phyloP scores from a whole-genome alignment of 257 asterid species.

The Scutellaria galericulata region DNA sequence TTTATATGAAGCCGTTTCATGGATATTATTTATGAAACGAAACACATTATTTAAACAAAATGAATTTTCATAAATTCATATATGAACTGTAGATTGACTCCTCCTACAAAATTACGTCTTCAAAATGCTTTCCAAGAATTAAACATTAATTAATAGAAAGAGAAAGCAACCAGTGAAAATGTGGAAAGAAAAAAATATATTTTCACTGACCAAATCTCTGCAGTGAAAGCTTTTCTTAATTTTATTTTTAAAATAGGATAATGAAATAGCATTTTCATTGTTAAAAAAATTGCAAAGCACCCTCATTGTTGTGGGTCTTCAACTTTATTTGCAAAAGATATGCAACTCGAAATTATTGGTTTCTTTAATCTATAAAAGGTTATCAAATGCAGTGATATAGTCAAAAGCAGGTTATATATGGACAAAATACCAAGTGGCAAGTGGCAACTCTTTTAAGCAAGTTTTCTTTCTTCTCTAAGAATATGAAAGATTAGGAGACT shows the following conservation, averaged over 20 bases:
- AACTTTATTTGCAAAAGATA: slow-evolving; percentile 47
- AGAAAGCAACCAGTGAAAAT: too few species aligned
- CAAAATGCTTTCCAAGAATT: too few species aligned
- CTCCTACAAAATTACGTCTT: too few species aligned
- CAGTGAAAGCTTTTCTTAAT: slow-evolving; percentile 24
- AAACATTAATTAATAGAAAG: too few species aligned
- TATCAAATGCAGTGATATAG: slow-evolving; percentile 37
- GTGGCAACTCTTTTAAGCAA: slow-evolving; percentile 45
- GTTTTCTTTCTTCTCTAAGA: slow-evolving; percentile 51
- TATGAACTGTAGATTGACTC: too few species aligned
- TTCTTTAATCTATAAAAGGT: slow-evolving; percentile 35
- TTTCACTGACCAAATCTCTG: slow-evolving; percentile 20
- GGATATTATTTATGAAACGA: too few species aligned
- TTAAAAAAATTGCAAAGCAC: slow-evolving; percentile 13
- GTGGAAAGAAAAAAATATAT: background rate
- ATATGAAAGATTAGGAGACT: slow-evolving; percentile 11
- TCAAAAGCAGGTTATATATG: slow-evolving; percentile 37
- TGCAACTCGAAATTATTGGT: slow-evolving; percentile 39
- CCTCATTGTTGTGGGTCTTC: slow-evolving; percentile 43
- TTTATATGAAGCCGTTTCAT: too few species aligned
- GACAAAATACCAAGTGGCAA: slow-evolving; percentile 40
- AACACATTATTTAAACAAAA: too few species aligned
- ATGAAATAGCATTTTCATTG: slow-evolving; percentile 29
- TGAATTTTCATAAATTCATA: too few species aligned
- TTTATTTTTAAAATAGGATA: slow-evolving; percentile 16